phyloP scores from a whole-genome alignment of 208 protist genomes.

The Novymonas esmeraldas region DNA sequence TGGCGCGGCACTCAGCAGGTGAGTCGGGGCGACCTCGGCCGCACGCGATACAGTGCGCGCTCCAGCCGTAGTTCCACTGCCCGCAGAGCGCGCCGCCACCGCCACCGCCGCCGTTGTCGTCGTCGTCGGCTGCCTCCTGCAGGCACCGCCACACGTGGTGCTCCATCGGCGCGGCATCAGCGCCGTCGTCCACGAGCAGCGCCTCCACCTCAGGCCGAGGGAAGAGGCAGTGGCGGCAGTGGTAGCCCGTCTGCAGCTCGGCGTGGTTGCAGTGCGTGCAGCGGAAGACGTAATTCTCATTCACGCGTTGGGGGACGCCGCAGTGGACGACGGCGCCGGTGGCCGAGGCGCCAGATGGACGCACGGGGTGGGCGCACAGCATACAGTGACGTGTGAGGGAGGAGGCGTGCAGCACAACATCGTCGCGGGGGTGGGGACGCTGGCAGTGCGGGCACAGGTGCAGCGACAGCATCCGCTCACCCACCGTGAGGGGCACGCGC shows the following conservation, averaged over 20 bases:
- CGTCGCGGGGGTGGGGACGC: constrained; percentile 66
- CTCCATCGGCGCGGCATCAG: constrained; percentile 9
- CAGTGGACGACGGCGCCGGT: constrained; percentile 50
- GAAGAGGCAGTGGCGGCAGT: constrained; percentile 56
- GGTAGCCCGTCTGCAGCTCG: constrained; percentile 57
- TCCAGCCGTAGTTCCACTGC: constrained; percentile 85
- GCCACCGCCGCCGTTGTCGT: no score
- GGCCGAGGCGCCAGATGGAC: neutral
- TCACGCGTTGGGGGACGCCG: constrained; percentile 43
- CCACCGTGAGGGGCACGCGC: constrained; percentile 8
- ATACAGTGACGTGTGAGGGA: constrained; percentile 66
- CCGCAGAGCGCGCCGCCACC: constrained; percentile 54
- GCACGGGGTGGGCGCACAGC: constrained; percentile 50
- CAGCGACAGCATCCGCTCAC: constrained; percentile 27
- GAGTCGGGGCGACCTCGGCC: constrained; percentile 43
- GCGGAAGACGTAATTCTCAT: constrained; percentile 68
- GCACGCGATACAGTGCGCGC: constrained; percentile 43
- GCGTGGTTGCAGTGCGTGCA: constrained; percentile 42
- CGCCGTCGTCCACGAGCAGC: constrained; percentile 2
- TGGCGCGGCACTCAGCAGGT: constrained; percentile 56
- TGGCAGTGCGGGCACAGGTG: constrained; percentile 61
- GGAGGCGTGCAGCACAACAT: constrained; percentile 48
- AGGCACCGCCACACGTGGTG: constrained; percentile 74
- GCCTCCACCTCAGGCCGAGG: constrained; percentile 50
- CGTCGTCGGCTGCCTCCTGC: constrained; percentile 39